phyloP scores from a whole-genome alignment of 2,329 filamentous ascomycete species.

The Aspergillus alliaceus region DNA sequence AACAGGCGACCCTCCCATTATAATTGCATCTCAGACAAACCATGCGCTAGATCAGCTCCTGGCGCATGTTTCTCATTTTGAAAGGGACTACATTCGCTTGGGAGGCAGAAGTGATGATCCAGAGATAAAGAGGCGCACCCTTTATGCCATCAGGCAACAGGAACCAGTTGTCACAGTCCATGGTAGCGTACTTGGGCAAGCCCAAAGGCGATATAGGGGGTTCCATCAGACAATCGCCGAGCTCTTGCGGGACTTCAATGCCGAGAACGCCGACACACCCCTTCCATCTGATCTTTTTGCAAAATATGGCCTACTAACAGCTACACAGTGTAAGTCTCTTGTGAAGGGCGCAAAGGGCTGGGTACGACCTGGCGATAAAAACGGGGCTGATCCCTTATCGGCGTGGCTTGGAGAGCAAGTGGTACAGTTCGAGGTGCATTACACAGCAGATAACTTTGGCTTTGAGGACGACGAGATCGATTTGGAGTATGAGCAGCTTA shows the following conservation, averaged over 20 bases:
- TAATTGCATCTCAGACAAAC: conserved; percentile 85
- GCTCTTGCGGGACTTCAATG: conserved; percentile 45
- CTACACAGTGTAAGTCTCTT: conserved; percentile 64
- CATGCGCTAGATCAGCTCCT: conserved; percentile 86
- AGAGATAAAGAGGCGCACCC: conserved; percentile 63
- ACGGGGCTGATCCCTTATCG: conserved; percentile 43
- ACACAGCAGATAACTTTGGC: conserved; percentile 50
- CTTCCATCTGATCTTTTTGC: conserved; percentile 58
- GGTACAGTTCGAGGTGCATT: conserved; percentile 45
- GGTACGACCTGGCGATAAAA: conserved; percentile 34
- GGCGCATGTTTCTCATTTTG: conserved; percentile 61
- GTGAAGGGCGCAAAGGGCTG: conserved; percentile 48
- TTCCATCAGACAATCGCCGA: conserved; percentile 43
- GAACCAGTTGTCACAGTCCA: conserved; percentile 33
- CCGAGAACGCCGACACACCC: conserved; percentile 39
- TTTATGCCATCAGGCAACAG: conserved; percentile 60
- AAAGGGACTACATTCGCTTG: conserved; percentile 63
- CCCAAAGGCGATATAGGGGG: conserved; percentile 44
- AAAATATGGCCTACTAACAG: conserved; percentile 58
- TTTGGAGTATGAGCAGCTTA: conserved; percentile 60
- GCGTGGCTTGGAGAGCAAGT: conserved; percentile 60
- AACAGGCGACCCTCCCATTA: conserved; percentile 63
- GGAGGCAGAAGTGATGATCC: conserved; percentile 69
- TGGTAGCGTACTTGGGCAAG: conserved; percentile 42
- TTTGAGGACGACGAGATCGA: conserved; percentile 61